phyloP scores from a whole-genome alignment of 768 basidiomycete species.

The Phanerochaete sordida region DNA sequence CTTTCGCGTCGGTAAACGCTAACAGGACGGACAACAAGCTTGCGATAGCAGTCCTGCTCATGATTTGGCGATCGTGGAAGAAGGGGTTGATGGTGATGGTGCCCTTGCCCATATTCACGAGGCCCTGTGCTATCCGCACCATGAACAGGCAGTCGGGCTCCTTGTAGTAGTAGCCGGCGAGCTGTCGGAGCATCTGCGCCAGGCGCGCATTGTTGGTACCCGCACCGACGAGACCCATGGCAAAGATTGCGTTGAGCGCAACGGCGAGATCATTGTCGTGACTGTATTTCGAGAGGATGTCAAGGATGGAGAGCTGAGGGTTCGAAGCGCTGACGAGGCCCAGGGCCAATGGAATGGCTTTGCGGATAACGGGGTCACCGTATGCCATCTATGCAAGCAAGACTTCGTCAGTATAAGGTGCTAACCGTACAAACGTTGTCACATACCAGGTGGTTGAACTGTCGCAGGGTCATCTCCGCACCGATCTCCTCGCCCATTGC shows the following conservation, averaged over 20 bases:
- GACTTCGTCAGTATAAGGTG: slow-evolving; percentile 4
- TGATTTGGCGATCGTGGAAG: slow-evolving; percentile 87
- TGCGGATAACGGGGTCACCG: slow-evolving; percentile 89
- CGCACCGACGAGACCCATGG: slow-evolving; percentile 97
- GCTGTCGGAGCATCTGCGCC: slow-evolving; percentile 94
- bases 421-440: not conserved
- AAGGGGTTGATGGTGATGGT: slow-evolving; percentile 97
- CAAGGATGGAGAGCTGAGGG: slow-evolving; percentile 90
- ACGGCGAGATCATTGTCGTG: slow-evolving; percentile 98
- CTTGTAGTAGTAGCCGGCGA: slow-evolving; percentile 98
- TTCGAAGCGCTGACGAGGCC: slow-evolving; percentile 95
- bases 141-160: slow-evolving; percentile 96
- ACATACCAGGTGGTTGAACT: slow-evolving; percentile 93
- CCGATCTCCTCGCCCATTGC: slow-evolving; percentile 99
- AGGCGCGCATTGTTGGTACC: slow-evolving; percentile 98
- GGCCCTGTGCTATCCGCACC: slow-evolving; percentile 91
- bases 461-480: slow-evolving; percentile 94
- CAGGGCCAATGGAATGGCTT: slow-evolving; percentile 90
- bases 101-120: slow-evolving; percentile 99
- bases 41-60: slow-evolving; percentile 86
- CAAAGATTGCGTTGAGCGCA: slow-evolving; percentile 95
- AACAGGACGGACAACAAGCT: slow-evolving; percentile 85
- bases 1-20: slow-evolving; percentile 92
- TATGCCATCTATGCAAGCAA: slow-evolving; percentile 84
- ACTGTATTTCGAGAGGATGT: slow-evolving; percentile 97